Conservation (phyloP, 768 basidiomycete species). For the Chalciporus sphaerocephalus region DNA sequence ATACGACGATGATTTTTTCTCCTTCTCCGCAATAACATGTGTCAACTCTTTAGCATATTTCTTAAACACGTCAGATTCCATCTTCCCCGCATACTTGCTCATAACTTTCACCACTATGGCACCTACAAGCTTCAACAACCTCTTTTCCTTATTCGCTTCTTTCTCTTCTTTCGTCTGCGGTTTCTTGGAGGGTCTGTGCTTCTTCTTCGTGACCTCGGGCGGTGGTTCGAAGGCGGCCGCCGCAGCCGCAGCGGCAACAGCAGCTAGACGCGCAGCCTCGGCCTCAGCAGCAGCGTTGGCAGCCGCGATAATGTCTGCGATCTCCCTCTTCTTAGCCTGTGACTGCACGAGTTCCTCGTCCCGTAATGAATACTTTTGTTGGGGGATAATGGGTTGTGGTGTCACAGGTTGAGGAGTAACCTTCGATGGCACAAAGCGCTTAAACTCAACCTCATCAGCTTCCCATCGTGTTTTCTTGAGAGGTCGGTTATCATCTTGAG, state of each 20-base stretch:
- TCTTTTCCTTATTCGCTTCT: slow-evolving; percentile 75
- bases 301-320: slow-evolving; percentile 41
- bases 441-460: slow-evolving; percentile 23
- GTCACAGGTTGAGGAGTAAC: neutral
- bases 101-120: slow-evolving; percentile 89
- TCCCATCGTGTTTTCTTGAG: slow-evolving; percentile 32
- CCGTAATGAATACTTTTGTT: neutral
- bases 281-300: slow-evolving; percentile 34
- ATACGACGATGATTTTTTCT: slow-evolving; percentile 85
- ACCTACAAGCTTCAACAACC: slow-evolving; percentile 76
- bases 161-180: slow-evolving; percentile 50
- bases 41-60: slow-evolving; percentile 95
- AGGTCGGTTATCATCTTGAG: slow-evolving; percentile 29
- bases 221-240: slow-evolving; percentile 5
- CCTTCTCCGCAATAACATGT: slow-evolving; percentile 83
- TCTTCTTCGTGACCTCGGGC: slow-evolving; percentile 21
- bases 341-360: neutral
- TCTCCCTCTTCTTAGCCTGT: slow-evolving; percentile 23
- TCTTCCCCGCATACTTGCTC: slow-evolving; percentile 77
- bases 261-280: slow-evolving; percentile 30
- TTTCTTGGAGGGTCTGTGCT: slow-evolving; percentile 36
- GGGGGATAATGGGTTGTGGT: neutral
- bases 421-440: slow-evolving; percentile 2
- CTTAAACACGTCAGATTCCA: slow-evolving; percentile 85
- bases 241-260: slow-evolving; percentile 18